Evolutionary conservation across 352 stramenopile species (phyloP).

Genomic region (Peronospora belbahrii): DNA sequence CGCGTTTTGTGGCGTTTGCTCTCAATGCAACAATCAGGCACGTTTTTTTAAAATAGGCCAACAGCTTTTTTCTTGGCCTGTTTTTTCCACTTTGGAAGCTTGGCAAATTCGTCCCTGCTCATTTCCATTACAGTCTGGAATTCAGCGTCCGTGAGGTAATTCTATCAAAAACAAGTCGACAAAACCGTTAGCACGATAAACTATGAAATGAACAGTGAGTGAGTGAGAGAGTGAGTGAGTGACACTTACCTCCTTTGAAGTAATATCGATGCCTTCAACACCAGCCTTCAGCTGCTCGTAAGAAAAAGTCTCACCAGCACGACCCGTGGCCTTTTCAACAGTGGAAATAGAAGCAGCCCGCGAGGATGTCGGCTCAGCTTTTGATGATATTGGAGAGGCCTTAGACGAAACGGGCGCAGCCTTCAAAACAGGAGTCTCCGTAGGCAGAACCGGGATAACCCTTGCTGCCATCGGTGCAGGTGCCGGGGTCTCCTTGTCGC

Average conservation of each 20-base stretch:
- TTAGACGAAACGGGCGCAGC: neutral
- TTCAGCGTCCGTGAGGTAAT: slow-evolving; percentile 73
- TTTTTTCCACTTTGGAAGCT: slow-evolving; percentile 82
- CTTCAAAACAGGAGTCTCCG: neutral
- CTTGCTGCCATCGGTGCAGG: slow-evolving; percentile 1
- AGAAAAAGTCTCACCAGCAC: slow-evolving; percentile 37
- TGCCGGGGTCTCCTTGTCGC: slow-evolving; percentile 20
- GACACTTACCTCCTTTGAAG: slow-evolving; percentile 51
- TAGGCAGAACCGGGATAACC: neutral
- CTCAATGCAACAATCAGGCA: neutral
- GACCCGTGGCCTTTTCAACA: slow-evolving; percentile 24
- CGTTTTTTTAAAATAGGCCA: slow-evolving; percentile 80
- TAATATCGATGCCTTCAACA: slow-evolving; percentile 76
- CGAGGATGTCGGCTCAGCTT: slow-evolving; percentile 1
- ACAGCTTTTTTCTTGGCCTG: slow-evolving; percentile 84
- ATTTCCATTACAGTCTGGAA: slow-evolving; percentile 65
- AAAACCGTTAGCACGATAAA: slow-evolving; percentile 19
- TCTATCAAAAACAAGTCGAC: slow-evolving; percentile 7
- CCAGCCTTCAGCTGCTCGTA: slow-evolving; percentile 60
- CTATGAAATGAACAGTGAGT: slow-evolving; percentile 12
- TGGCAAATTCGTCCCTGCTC: slow-evolving; percentile 50
- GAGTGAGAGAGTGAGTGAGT: no score
- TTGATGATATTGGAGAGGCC: neutral
- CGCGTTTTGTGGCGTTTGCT: neutral
- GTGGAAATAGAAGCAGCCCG: slow-evolving; percentile 6